Base-by-base conservation (phyloP, 768 basidiomycete genomes). In the Pleurotus eryngii region DNA sequence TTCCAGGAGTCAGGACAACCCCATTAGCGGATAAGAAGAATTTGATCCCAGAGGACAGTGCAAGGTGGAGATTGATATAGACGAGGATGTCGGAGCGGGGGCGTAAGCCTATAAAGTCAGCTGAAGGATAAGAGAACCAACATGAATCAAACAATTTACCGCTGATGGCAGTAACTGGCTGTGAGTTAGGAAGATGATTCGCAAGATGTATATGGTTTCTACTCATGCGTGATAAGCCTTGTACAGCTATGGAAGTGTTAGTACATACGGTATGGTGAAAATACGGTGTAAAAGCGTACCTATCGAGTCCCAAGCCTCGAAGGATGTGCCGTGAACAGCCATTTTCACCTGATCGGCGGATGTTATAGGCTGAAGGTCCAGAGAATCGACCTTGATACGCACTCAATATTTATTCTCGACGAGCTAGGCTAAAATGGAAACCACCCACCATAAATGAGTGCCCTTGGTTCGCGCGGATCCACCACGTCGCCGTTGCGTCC, bases 171-270 rank as follows among this genome's bases (percentile, higher is more conserved):
- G 73, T 57, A 72, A 39, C 5, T 40, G 37, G 51, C n/a, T 24
- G 9, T 0, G 76, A 72, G 1, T 80, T 80, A 6, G 72, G 67
- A 9, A 84, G 65, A 15, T 85, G 81, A 57, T 84, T 81, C 0
- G 89, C 87, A 22, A 90, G 73, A 67, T 92, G 90, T 30, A 91
- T 84, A 63, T 91, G 88, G 61, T 88, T 87, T 14, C 90, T 75
- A 8, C 67, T 71, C 88, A 90, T 90, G 46, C 74, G 77, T 1
- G 81, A 84, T 9, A 90, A 70, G 0, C 88, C 88, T 46, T 79
- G 71, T 3, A 67, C 67, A 15, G 74, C 87, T 89, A 26, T 58
- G 14, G 20, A 9, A n/a, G 14, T 12, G 42, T 43, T 43, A 3
- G 20, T 43, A 20, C 7, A 6, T n/a, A n/a, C 20, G 8, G 7